Evolutionary conservation across 495 filamentous ascomycete species (phyloP).

Genomic region (Hypoxylon cercidicola): DNA sequence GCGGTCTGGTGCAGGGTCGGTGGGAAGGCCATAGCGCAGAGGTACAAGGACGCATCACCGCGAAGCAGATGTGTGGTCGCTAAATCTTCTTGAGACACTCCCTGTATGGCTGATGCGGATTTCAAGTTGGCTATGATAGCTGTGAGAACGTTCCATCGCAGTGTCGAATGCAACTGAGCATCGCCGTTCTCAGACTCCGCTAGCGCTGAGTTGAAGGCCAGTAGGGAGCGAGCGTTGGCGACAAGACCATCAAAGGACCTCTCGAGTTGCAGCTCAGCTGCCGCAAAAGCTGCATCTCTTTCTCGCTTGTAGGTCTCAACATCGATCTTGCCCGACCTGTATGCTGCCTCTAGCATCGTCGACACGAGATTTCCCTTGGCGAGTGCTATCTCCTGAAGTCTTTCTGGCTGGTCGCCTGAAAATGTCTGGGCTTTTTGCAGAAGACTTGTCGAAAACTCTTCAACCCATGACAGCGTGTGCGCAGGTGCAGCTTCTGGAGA

Average conservation of each 20-base stretch:
- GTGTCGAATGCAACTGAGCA: constrained; percentile 18
- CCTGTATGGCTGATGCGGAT: constrained; percentile 58
- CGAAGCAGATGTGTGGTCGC: constrained; percentile 67
- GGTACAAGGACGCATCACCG: constrained; percentile 67
- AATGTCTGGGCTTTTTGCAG: constrained; percentile 57
- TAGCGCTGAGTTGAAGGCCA: constrained; percentile 59
- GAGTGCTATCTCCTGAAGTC: constrained; percentile 64
- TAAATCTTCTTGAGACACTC: constrained; percentile 54
- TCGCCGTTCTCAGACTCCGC: constrained; percentile 37
- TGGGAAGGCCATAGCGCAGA: constrained; percentile 62
- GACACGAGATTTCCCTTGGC: constrained; percentile 63
- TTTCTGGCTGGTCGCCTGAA: constrained; percentile 57
- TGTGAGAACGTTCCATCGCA: constrained; percentile 65
- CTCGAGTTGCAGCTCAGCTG: constrained; percentile 52
- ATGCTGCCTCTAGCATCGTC: constrained; percentile 63
- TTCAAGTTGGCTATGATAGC: constrained; percentile 64
- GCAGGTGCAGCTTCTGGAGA: constrained; percentile 43
- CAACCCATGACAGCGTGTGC: constrained; percentile 61
- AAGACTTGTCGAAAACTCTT: constrained; percentile 61
- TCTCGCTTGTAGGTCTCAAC: constrained; percentile 62
- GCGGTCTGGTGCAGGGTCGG: constrained; percentile 61
- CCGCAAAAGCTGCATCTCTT: constrained; percentile 56
- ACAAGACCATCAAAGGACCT: constrained; percentile 58
- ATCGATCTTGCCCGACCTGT: constrained; percentile 59
- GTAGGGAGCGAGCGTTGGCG: constrained; percentile 66